Evolutionary conservation across 208 protist species (phyloP), one percentile per base, ranked within the genome.

Genomic region (Trypanosoma scelopori): DNA sequence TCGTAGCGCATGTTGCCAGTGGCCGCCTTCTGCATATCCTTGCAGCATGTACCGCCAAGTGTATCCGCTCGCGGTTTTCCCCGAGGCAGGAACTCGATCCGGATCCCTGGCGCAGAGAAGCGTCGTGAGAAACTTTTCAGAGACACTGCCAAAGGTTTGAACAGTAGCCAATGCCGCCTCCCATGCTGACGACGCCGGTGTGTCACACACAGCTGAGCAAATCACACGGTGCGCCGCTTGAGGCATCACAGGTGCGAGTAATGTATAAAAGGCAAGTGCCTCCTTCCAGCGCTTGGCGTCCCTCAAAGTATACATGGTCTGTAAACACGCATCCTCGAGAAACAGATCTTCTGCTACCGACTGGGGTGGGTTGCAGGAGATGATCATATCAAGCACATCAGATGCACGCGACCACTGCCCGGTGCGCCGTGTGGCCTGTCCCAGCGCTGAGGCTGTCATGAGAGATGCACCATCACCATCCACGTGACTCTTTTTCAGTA

Each of bases 371-470:
- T 60, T 45, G 22, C 79, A 79, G 5, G 46, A 30, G 0, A 72
- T 67, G 27, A 94, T 63, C 20, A 92, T 73, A 53, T 91, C 83
- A 41, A 92, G 13, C 48, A 94, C 83, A 63, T 94, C 84, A 41
- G 72, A 48, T 22, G 77, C 67, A 20, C 76, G 76, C 79, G 82
- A 87, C 85, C 89, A 94, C 46, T 68, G 53, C 39, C 73, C 78
- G 15, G 69, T 79, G 18, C 71, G 78, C 9, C 74, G 69, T 61
- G 75, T 63, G 55, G 69, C 68, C 27, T 85, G 84, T 22, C 73
- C 80, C 23, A 94, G 71, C 7, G 60, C 69, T 32, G 89, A 81
- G 12, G 84, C 78, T 3, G 79, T 84, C 32, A 92, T 81, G 16
- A 79, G 27, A 78, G 63, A 67, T 78, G 79, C 9, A 47, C 28